phyloP scores from a whole-genome alignment of 2,329 filamentous ascomycete species.

The Pseudogymnoascus sp. region DNA sequence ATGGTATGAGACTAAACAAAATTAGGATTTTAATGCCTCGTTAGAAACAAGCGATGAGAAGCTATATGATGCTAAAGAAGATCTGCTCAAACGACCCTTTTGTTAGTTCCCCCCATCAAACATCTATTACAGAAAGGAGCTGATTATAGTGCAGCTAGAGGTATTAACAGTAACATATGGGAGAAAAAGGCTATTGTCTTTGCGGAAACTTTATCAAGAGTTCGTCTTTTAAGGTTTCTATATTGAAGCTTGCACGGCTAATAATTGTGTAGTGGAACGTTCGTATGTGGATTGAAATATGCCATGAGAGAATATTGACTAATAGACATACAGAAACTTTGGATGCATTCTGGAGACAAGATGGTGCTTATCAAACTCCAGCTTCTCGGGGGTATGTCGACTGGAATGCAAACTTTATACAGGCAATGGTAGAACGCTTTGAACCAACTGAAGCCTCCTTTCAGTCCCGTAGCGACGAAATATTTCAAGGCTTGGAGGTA shows the following conservation, averaged over 20 bases:
- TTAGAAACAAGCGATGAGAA: constrained; percentile 3
- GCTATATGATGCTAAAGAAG: constrained; percentile 3
- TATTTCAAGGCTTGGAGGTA: constrained; percentile 5
- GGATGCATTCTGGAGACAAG: constrained; percentile 13
- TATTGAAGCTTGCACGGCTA: neutral
- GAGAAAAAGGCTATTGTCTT: constrained; percentile 6
- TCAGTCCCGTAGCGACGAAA: neutral
- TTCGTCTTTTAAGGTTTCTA: constrained; percentile 4
- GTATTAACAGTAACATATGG: constrained; percentile 8
- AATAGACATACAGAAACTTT: constrained; percentile 10
- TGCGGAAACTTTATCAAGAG: constrained; percentile 5
- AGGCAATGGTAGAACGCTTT: constrained; percentile 13
- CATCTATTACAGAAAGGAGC: neutral
- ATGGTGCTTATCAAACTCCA: constrained; percentile 11
- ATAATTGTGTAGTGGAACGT: neutral
- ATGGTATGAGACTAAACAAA: neutral
- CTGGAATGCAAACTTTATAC: constrained; percentile 15
- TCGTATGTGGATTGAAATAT: neutral
- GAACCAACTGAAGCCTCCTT: constrained; percentile 10
- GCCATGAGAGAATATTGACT: neutral
- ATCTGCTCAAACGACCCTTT: constrained; percentile 10
- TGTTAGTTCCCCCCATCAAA: neutral
- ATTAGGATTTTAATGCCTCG: constrained; percentile 10
- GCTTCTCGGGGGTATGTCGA: neutral
- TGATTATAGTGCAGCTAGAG: constrained; percentile 11